Evolutionary conservation across 768 basidiomycete genomes (phyloP).

Genomic region (Suillus discolor): DNA sequence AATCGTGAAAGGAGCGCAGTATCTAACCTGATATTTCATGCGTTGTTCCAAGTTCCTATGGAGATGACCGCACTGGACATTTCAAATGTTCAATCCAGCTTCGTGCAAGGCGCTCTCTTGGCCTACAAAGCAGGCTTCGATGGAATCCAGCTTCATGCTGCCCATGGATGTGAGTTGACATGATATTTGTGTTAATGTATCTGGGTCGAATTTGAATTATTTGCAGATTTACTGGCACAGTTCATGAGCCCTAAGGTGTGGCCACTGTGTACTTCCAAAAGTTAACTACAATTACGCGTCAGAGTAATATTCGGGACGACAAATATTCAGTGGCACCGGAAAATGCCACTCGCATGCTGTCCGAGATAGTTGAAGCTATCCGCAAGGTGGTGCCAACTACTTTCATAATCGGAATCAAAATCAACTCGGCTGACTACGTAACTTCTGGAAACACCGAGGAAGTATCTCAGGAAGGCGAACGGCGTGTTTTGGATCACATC

Average conservation of each 20-base stretch:
- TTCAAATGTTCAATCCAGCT: slow-evolving; percentile 56
- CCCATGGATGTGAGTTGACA: slow-evolving; percentile 75
- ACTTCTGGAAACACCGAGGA: slow-evolving; percentile 35
- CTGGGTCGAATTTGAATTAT: background rate
- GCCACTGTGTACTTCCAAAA: slow-evolving; percentile 17
- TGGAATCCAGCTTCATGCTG: slow-evolving; percentile 82
- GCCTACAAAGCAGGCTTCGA: slow-evolving; percentile 78
- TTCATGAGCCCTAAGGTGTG: slow-evolving; percentile 74
- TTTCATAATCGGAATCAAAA: slow-evolving; percentile 79
- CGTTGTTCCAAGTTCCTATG: slow-evolving; percentile 64
- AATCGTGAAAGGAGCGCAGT: slow-evolving; percentile 10
- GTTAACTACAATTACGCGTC: slow-evolving; percentile 5
- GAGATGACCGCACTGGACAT: slow-evolving; percentile 65
- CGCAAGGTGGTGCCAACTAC: slow-evolving; percentile 51
- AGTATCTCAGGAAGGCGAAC: slow-evolving; percentile 28
- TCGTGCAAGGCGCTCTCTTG: slow-evolving; percentile 66
- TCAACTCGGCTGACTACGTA: slow-evolving; percentile 79
- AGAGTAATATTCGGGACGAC: slow-evolving; percentile 63
- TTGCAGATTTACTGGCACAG: slow-evolving; percentile 72
- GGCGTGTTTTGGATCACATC: slow-evolving; percentile 62
- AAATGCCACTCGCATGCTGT: slow-evolving; percentile 59
- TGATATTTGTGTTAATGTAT: background rate
- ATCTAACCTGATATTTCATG: slow-evolving; percentile 31
- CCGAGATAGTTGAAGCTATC: slow-evolving; percentile 55
- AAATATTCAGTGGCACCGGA: slow-evolving; percentile 48